Conservation (phyloP, 1,284 basidiomycete genomes). For the Boletus hoseneyae region DNA sequence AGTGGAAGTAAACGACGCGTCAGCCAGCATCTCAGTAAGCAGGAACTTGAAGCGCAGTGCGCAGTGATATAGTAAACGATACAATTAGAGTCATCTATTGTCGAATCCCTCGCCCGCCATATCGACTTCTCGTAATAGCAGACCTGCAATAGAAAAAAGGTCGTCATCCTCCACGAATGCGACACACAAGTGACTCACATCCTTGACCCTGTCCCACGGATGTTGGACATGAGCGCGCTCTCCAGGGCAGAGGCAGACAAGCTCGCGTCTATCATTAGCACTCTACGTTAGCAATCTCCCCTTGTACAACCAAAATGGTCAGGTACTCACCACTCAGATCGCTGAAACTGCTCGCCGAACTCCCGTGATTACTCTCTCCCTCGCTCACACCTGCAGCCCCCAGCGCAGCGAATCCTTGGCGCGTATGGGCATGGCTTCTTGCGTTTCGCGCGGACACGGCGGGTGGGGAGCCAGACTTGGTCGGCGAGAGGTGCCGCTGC, state of each 20-base stretch:
- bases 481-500: conserved; percentile 50
- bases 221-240: conserved; percentile 62
- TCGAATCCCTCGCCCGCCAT: conserved; percentile 35
- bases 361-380: conserved; percentile 61
- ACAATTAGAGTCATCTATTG: conserved; percentile 17
- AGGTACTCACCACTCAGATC: conserved; percentile 67
- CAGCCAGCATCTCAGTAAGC: conserved; percentile 16
- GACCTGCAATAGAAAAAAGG: conserved; percentile 35
- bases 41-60: conserved; percentile 4
- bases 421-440: conserved; percentile 44
- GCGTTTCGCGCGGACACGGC: conserved; percentile 52
- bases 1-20: conserved; percentile 24
- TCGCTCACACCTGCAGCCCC: conserved; percentile 43
- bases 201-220: conserved; percentile 28
- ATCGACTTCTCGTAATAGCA: conserved; percentile 42
- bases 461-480: conserved; percentile 60
- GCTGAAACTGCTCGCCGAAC: conserved; percentile 76
- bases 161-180: not conserved
- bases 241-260: conserved; percentile 72
- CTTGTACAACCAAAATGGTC: not conserved
- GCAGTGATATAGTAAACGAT: conserved; percentile 6
- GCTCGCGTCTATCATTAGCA: conserved; percentile 50
- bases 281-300: conserved; percentile 2
- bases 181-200: conserved; percentile 20
- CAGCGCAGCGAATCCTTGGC: conserved; percentile 38